Evolutionary conservation across 345 rosid genomes (phyloP).

Genomic region (Eutrema heterophyllum): DNA sequence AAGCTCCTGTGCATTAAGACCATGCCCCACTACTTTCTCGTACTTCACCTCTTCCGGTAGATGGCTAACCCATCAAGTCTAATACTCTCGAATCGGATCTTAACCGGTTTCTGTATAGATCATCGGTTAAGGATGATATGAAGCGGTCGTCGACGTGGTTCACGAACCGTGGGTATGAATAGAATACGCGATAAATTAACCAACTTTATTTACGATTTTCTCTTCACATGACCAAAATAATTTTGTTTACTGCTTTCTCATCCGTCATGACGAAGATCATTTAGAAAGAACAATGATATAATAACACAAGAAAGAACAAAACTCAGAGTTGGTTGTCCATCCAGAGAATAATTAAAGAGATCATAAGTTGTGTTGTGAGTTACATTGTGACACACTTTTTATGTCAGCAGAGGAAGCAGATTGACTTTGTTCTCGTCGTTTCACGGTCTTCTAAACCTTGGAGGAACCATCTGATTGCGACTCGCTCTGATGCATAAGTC

Average conservation of each 20-base stretch:
- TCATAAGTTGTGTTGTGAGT: conserved; percentile 1
- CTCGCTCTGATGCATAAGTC: conserved; percentile 88
- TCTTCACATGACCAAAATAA: neutral
- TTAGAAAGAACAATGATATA: neutral
- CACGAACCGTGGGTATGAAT: conserved; percentile 71
- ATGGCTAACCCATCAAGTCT: conserved; percentile 84
- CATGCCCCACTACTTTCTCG: conserved; percentile 84
- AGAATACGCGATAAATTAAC: conserved; percentile 30
- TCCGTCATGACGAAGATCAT: neutral
- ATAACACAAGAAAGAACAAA: neutral
- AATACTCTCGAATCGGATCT: conserved; percentile 65
- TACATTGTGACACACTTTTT: conserved; percentile 14
- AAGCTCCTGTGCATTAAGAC: conserved; percentile 91
- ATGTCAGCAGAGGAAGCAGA: conserved; percentile 44
- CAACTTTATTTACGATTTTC: neutral
- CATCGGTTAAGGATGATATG: conserved; percentile 61
- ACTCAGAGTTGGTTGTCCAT: neutral
- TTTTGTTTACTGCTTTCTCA: no score
- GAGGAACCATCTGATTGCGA: conserved; percentile 57
- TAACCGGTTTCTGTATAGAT: conserved; percentile 53
- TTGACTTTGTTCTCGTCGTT: conserved; percentile 39
- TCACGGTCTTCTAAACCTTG: conserved; percentile 70
- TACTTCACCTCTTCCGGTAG: conserved; percentile 56
- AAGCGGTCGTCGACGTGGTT: conserved; percentile 80
- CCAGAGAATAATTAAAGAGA: no score